These are phyloP conservation scores for Elongisporangium senticosum DNA, from an alignment of 352 stramenopile genomes.

Conservation along the genomic window DNA sequence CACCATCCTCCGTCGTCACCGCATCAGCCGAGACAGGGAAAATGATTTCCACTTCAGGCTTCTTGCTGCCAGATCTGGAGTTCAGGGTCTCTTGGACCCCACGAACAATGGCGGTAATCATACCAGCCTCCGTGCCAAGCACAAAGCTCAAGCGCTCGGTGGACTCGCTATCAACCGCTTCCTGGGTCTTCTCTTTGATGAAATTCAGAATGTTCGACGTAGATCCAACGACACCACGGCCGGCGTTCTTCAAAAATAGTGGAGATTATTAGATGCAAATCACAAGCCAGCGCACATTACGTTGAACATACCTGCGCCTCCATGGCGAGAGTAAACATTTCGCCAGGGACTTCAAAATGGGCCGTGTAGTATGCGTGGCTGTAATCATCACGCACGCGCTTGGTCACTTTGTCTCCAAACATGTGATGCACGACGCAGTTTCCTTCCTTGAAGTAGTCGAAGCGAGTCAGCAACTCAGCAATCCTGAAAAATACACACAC, in stretches of 20 bases:
- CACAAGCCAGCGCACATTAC: not conserved
- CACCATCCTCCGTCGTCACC: conserved; percentile 68
- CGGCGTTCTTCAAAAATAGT: conserved; percentile 43
- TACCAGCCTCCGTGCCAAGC: conserved; percentile 94
- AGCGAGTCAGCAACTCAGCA: conserved; percentile 72
- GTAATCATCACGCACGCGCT: conserved; percentile 90
- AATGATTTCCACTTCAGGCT: conserved; percentile 93
- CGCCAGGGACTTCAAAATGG: conserved; percentile 97
- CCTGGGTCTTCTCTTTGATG: conserved; percentile 93
- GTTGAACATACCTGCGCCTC: conserved; percentile 50
- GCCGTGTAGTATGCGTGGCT: conserved; percentile 92
- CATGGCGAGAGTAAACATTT: conserved; percentile 98
- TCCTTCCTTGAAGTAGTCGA: conserved; percentile 94
- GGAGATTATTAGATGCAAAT: not conserved
- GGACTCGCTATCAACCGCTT: conserved; percentile 61
- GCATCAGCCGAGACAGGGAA: conserved; percentile 95
- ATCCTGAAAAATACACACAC: conserved; percentile 30
- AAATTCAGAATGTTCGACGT: conserved; percentile 98
- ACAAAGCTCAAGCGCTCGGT: conserved; percentile 90
- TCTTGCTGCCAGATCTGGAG: conserved; percentile 30
- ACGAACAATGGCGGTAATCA: conserved; percentile 97
- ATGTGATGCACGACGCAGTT: conserved; percentile 99
- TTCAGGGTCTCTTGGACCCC: conserved; percentile 86
- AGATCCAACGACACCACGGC: conserved; percentile 91
- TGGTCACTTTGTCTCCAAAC: conserved; percentile 94